Evolutionary conservation across 2,329 filamentous ascomycete species (phyloP), one percentile per base, ranked within the genome.

Genomic region (Cladosporium sp.): DNA sequence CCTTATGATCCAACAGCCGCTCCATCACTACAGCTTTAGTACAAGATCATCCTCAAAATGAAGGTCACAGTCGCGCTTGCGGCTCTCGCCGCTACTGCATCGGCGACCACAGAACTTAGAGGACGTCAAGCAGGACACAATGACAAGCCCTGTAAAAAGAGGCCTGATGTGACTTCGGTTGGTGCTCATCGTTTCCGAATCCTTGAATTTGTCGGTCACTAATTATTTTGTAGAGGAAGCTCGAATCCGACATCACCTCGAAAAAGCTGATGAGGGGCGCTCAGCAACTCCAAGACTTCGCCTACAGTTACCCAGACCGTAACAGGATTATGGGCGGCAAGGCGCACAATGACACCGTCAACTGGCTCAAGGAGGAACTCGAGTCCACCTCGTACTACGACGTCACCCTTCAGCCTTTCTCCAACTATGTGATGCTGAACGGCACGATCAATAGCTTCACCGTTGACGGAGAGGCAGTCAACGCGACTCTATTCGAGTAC

Each of bases 371-470:
- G 52, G 61, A 58, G 19, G 41, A 52, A 13, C 42, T 53, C 7
- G 66, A 68, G 52, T 70, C 72, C 1, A 77, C 76, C 31, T 76
- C 75, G 58, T 86, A 84, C 70, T 86, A 86, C 68, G 74, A 68
- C 38, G 67, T 83, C 56, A 77, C 75, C 10, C 78, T 77, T 80
- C 61, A 70, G 57, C 54, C 59, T 9, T 64, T 62, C 51, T 54
- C 55, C 41, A 50, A 59, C 60, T 37, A 57, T 59, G 38, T 72
- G 68, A n/a, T 38, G 37, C 2, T 46, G 8, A 46, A 46, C 37
- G 35, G 50, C 58, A 62, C 66, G 28, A 55, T 50, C 33, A 60
- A 59, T 37, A 62, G 55, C 46, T 46, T 85, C 2, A 71, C 77
- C 52, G 81, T 78, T 1, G 79, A 9, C 71, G 75, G 16, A 79